phyloP scores from a whole-genome alignment of 257 asterid species.

The Solanum sejunctum region DNA sequence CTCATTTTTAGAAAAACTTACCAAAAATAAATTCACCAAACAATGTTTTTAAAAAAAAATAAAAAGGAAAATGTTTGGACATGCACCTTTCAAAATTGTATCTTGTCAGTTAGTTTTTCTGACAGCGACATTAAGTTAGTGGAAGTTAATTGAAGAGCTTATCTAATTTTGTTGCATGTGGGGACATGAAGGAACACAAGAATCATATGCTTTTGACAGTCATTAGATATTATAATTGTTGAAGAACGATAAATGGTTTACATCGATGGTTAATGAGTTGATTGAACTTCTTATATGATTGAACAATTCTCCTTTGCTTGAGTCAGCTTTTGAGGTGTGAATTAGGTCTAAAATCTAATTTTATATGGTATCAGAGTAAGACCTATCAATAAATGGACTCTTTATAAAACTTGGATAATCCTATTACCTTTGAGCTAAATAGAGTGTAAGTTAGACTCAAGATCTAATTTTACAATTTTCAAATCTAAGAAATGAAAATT shows the following conservation, averaged over 20 bases:
- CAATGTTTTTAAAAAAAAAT: background rate
- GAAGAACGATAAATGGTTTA: no score
- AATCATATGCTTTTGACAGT: background rate
- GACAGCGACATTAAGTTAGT: background rate
- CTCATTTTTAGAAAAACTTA: background rate
- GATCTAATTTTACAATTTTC: background rate
- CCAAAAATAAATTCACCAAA: background rate
- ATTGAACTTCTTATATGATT: no score
- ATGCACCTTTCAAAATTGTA: background rate
- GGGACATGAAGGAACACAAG: background rate
- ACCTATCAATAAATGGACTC: no score
- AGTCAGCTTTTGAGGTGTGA: no score
- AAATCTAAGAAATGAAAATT: background rate
- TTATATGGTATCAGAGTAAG: no score
- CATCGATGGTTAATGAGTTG: no score
- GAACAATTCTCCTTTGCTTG: accelerated
- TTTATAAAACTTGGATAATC: no score
- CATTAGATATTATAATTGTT: background rate
- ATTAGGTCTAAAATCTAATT: no score
- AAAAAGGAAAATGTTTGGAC: background rate
- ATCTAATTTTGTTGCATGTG: background rate
- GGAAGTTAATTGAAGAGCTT: background rate
- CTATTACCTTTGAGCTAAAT: no score
- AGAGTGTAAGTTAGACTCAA: no score
- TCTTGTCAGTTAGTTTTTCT: background rate